Conservation (phyloP, 495 filamentous ascomycete species). For the Beverwykella pulmonaria region DNA sequence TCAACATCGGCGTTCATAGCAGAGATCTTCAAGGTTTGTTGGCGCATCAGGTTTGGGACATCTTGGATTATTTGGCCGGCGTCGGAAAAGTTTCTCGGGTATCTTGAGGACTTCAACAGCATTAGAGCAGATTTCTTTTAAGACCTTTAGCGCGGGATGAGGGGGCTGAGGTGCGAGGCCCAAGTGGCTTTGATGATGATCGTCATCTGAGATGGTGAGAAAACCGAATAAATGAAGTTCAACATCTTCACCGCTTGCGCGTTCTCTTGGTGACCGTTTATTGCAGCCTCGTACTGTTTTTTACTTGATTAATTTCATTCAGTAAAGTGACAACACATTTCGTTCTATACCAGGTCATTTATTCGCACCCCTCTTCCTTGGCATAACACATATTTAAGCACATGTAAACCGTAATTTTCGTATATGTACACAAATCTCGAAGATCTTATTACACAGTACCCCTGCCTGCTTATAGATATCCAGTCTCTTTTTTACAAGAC, state of each 20-base stretch:
- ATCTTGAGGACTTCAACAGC: conserved; percentile 24
- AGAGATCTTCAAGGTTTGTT: conserved; percentile 6
- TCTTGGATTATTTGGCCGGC: conserved; percentile 1
- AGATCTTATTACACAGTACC: no score
- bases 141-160: background rate
- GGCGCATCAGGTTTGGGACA: background rate
- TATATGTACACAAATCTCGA: no score
- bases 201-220: background rate
- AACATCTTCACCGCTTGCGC: conserved; percentile 24
- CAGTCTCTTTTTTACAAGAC: no score
- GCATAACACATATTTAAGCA: no score
- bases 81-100: conserved; percentile 3
- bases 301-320: no score
- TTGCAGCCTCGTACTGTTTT: no score
- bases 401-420: no score
- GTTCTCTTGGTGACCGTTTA: no score
- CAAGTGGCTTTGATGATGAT: background rate
- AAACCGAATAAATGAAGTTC: conserved; percentile 28
- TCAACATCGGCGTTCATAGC: conserved; percentile 59
- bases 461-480: no score
- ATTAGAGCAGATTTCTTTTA: background rate
- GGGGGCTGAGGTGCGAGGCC: background rate
- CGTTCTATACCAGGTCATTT: no score
- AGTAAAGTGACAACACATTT: no score
- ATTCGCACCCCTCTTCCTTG: no score